phyloP scores from a whole-genome alignment of 129 eudicot species.

The Chrysanthemum lavandulifolium region DNA sequence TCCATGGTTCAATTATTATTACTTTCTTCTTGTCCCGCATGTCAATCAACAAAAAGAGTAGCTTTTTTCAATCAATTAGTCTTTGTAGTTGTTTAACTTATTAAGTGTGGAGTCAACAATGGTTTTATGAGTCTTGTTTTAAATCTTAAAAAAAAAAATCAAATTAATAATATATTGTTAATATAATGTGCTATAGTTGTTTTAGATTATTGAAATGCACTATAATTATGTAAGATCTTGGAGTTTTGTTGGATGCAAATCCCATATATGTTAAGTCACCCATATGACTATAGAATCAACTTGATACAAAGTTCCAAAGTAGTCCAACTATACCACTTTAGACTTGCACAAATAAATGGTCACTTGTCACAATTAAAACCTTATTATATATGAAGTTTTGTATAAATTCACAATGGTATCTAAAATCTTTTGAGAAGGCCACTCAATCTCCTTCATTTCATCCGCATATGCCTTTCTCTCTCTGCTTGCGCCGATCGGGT shows the following conservation, averaged over 20 bases:
- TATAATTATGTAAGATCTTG: too few relatives aligned
- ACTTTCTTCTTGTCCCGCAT: neutral
- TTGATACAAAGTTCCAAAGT: conserved; percentile 14
- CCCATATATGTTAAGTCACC: conserved; percentile 21
- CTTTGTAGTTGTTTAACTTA: too few relatives aligned
- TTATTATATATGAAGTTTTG: neutral
- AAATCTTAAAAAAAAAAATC: too few relatives aligned
- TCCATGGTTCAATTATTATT: conserved; percentile 26
- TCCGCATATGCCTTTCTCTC: too few relatives aligned
- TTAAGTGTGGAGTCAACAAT: neutral
- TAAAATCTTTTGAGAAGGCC: too few relatives aligned
- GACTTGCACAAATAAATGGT: neutral
- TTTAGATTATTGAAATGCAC: too few relatives aligned
- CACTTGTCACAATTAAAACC: neutral
- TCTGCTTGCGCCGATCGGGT: too few relatives aligned
- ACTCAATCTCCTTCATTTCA: too few relatives aligned
- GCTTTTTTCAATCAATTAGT: neutral
- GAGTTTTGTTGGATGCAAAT: neutral
- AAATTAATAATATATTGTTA: too few relatives aligned
- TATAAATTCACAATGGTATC: neutral
- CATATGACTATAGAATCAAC: conserved; percentile 8
- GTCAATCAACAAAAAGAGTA: neutral
- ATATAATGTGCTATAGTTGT: too few relatives aligned
- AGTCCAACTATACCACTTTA: conserved; percentile 13
- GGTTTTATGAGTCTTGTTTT: neutral